phyloP scores from a whole-genome alignment of 1,284 basidiomycete genomes.

The Leucoagaricus sp. region DNA sequence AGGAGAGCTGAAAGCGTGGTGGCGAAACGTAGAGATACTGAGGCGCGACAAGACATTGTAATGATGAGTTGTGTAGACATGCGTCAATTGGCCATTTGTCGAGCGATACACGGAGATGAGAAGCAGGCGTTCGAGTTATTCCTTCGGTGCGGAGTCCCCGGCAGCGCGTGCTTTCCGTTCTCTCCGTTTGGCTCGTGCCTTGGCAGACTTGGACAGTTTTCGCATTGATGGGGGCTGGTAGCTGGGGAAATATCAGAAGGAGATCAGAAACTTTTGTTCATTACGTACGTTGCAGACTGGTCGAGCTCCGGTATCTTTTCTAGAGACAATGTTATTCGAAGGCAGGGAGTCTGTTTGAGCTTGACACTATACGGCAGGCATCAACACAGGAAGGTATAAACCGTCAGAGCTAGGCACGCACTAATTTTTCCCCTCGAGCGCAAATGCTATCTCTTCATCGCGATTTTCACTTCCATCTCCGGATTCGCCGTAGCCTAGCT shows the following conservation, averaged over 20 bases:
- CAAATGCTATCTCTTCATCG: constrained; percentile 37
- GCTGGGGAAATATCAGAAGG: constrained; percentile 34
- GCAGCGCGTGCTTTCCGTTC: constrained; percentile 28
- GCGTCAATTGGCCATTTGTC: no score
- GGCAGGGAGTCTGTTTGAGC: constrained; percentile 68
- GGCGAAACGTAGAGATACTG: background rate
- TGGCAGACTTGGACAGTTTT: constrained; percentile 58
- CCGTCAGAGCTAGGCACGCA: constrained; percentile 27
- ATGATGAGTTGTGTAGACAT: no score
- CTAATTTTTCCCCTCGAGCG: constrained; percentile 57
- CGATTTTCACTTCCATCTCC: constrained; percentile 21
- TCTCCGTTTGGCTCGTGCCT: constrained; percentile 54
- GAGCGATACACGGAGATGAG: no score
- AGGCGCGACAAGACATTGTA: background rate
- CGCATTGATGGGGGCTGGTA: constrained; percentile 56
- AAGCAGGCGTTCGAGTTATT: no score
- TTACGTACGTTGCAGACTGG: constrained; percentile 53
- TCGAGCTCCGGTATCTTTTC: constrained; percentile 45
- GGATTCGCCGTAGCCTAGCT: constrained; percentile 25
- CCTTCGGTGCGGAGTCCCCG: no score
- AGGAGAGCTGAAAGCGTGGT: constrained; percentile 8
- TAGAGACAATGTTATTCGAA: constrained; percentile 71
- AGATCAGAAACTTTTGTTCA: background rate
- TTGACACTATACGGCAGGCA: constrained; percentile 46
- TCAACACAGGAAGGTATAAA: background rate